phyloP scores from a whole-genome alignment of 2,329 filamentous ascomycete genomes.

The Monosporascus sp. region DNA sequence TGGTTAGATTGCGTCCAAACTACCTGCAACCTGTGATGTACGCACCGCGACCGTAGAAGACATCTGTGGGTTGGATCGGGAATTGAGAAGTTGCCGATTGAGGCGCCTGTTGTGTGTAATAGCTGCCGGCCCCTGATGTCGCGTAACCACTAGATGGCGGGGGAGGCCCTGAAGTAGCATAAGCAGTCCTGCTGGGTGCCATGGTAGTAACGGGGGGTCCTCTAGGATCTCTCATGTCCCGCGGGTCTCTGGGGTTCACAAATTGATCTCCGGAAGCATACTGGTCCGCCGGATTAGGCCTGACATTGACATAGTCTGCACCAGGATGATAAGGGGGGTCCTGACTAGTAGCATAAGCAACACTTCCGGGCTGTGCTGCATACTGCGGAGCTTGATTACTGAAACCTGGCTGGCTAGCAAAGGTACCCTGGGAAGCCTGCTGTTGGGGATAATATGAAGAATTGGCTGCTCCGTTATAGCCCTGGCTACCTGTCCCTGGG shows the following conservation, averaged over 20 bases:
- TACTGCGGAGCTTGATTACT: constrained; percentile 22
- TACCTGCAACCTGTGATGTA: constrained; percentile 33
- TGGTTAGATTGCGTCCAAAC: constrained; percentile 34
- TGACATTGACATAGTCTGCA: constrained; percentile 21
- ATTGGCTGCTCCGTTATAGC: constrained; percentile 41
- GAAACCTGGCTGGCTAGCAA: constrained; percentile 22
- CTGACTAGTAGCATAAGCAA: constrained; percentile 18
- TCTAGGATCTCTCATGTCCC: constrained; percentile 17
- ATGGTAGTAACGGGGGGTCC: constrained; percentile 25
- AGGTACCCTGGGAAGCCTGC: constrained; percentile 26
- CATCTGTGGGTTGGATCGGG: constrained; percentile 43
- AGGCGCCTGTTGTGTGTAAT: constrained; percentile 27
- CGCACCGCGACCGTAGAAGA: constrained; percentile 56
- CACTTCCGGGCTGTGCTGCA: constrained; percentile 18
- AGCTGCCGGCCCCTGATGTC: constrained; percentile 18
- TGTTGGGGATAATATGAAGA: constrained; percentile 27
- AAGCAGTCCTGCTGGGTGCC: constrained; percentile 23
- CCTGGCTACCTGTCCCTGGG: constrained; percentile 43
- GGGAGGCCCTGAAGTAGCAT: constrained; percentile 23
- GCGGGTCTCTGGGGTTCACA: constrained; percentile 11
- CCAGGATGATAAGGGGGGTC: constrained; percentile 26
- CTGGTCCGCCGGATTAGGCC: not conserved
- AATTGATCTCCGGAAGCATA: constrained; percentile 16
- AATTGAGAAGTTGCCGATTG: constrained; percentile 28
- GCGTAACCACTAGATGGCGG: constrained; percentile 21